These are phyloP conservation scores for Podaxis sp. DNA, from an alignment of 768 basidiomycete species.

Conservation along the genomic window DNA sequence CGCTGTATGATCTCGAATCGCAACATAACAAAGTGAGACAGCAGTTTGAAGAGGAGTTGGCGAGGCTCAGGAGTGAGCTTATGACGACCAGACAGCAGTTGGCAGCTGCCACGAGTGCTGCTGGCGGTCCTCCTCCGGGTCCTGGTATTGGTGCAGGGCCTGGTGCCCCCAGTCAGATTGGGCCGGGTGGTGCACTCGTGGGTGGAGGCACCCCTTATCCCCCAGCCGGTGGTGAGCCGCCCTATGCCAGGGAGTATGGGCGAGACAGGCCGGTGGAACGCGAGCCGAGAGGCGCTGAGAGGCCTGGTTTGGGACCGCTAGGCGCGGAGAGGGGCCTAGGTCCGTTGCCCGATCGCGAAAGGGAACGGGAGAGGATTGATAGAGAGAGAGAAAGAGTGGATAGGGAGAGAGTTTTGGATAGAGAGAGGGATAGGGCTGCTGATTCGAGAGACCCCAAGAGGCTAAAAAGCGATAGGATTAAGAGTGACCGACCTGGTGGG, in stretches of 20 bases:
- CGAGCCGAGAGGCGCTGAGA: slow-evolving; percentile 9
- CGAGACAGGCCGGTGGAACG: slow-evolving; percentile 9
- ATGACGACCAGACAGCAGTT: slow-evolving; percentile 47
- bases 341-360: slow-evolving; percentile 18
- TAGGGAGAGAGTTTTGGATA: slow-evolving; percentile 16
- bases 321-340: slow-evolving; percentile 15
- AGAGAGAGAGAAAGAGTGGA: slow-evolving; percentile 24
- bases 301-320: slow-evolving; percentile 19
- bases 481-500: slow-evolving; percentile 9
- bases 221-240: slow-evolving; percentile 18
- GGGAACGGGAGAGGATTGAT: slow-evolving; percentile 22
- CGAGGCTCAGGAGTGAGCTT: slow-evolving; percentile 58
- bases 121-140: slow-evolving; percentile 15
- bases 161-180: slow-evolving; percentile 17
- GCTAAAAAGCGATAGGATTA: slow-evolving; percentile 9
- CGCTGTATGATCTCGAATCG: slow-evolving; percentile 88
- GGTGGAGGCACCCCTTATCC: slow-evolving; percentile 21
- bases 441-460: slow-evolving; percentile 15
- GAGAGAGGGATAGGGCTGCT: slow-evolving; percentile 11
- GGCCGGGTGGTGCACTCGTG: slow-evolving; percentile 21
- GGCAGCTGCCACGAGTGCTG: slow-evolving; percentile 17
- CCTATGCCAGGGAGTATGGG: slow-evolving; percentile 10
- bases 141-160: slow-evolving; percentile 20
- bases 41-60: slow-evolving; percentile 84
- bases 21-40: slow-evolving; percentile 84